Evolutionary conservation across 768 basidiomycete genomes (phyloP).

Genomic region (Rhizopogon vinicolor): DNA sequence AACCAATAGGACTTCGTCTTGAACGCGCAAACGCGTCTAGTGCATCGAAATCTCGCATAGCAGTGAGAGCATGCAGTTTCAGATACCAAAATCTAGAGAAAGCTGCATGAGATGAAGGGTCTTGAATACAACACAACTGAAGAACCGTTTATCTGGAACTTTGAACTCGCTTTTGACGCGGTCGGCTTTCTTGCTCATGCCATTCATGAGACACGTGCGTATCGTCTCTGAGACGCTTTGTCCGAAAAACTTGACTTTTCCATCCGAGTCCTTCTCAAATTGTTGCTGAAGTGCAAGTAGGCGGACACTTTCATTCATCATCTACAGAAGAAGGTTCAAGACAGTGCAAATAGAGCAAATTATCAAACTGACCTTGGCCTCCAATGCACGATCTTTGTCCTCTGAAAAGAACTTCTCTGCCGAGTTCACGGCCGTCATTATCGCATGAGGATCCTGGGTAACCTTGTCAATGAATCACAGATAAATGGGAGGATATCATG

Average conservation of each 20-base stretch:
- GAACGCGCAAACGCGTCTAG: conserved; percentile 84
- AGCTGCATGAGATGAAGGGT: neutral
- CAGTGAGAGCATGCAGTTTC: conserved; percentile 79
- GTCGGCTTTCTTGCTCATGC: conserved; percentile 84
- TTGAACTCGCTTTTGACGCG: conserved; percentile 87
- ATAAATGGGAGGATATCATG: neutral
- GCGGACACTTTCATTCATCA: conserved; percentile 82
- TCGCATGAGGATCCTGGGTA: conserved; percentile 65
- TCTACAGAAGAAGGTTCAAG: conserved; percentile 40
- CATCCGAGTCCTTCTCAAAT: conserved; percentile 80
- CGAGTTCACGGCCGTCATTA: conserved; percentile 65
- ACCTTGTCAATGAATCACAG: conserved; percentile 1
- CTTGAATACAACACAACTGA: neutral
- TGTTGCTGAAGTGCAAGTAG: conserved; percentile 81
- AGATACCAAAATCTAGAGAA: conserved; percentile 83
- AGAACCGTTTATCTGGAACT: conserved; percentile 89
- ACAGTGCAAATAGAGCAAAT: neutral
- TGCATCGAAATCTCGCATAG: conserved; percentile 79
- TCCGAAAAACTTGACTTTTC: conserved; percentile 77
- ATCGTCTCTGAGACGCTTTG: conserved; percentile 87
- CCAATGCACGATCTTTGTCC: conserved; percentile 87
- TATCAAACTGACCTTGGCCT: conserved; percentile 68
- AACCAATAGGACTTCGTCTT: conserved; percentile 92
- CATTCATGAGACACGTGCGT: conserved; percentile 67
- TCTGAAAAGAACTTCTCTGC: conserved; percentile 94